A percentile compares a stretch with the other conserved stretches of the same genome.
Conservation (phyloP, 83 land plant species). For the Picea abies region DNA sequence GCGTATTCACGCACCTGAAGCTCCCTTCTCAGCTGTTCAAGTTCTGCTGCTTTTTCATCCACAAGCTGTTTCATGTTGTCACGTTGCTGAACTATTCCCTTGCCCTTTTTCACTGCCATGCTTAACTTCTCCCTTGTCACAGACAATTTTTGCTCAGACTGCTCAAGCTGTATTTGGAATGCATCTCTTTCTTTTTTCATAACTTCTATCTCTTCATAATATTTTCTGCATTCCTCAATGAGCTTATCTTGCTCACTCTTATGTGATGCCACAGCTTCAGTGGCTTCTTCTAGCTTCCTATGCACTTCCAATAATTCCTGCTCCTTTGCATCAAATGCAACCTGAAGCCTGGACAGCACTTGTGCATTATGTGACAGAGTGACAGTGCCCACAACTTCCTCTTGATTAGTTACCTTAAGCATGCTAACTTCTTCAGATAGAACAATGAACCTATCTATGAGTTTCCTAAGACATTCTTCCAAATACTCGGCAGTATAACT, state of each 20-base stretch:
- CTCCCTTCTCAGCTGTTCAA: constrained; percentile 43
- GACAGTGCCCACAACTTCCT: not conserved
- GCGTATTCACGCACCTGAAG: constrained; percentile 21
- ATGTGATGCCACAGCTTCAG: not conserved
- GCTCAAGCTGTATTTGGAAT: constrained; percentile 46
- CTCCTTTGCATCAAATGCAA: constrained; percentile 10
- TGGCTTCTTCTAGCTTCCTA: constrained; percentile 5
- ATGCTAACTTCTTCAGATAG: constrained; percentile 10
- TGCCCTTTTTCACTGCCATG: constrained; percentile 91
- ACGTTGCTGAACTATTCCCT: constrained; percentile 82
- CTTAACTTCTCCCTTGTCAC: constrained; percentile 83
- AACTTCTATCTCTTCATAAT: constrained; percentile 33
- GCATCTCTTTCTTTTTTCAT: constrained; percentile 36
- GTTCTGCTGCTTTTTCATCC: constrained; percentile 55
- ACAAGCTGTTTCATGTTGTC: constrained; percentile 73
- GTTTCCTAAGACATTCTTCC: constrained; percentile 37
- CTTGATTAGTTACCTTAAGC: constrained; percentile 16
- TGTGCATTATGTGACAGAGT: not conserved
- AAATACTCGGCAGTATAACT: constrained; percentile 22
- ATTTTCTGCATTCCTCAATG: constrained; percentile 27
- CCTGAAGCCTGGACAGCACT: constrained; percentile 4
- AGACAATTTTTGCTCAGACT: constrained; percentile 75
- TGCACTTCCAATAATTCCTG: constrained; percentile 11
- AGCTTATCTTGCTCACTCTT: constrained; percentile 37
- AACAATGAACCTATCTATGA: constrained; percentile 32